Evolutionary conservation across 441 rosid species (phyloP), one percentile per base, ranked within the genome.

Genomic region (Arabidopsis hybrid): DNA sequence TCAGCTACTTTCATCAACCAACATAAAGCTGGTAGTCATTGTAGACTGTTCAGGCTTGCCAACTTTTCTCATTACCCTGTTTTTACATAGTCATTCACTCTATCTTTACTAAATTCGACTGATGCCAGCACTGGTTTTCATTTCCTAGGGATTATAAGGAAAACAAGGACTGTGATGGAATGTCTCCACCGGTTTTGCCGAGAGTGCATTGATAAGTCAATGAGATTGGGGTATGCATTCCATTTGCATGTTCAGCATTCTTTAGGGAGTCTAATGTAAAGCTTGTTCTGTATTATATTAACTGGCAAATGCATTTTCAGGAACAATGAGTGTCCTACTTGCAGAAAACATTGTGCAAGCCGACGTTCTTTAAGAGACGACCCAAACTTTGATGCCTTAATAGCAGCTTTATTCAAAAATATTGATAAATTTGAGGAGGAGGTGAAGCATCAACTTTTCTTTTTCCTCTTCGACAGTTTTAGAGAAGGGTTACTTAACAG

Each of bases 291-390:
- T 59, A 52, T 34, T 65, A 60, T 60, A 58, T 39, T 69, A 55
- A 63, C 58, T 46, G 17, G 5, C 7, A 26, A 8, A 47, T 72
- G 52, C 10, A 75, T 75, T 74, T 85, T 76, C 89, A 95, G 99
- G 84, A 95, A 95, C 70, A 93, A 93, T 67, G 99, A 95, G 81
- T 95, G 99, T 78, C 99, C 99, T 77, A 92, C 99, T 76, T 95
- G 99, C 77, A 96, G 98, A 84, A 93, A 96, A 55, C 99, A 95
- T 80, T 91, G 96, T 85, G 96, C 99, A 57, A 95, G 98, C 78
- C 87, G 97, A 21, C 99, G 99, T 14, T 93, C 99, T 78, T 78
- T 91, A 78, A 87, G 99, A 88, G 98, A 91, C 32, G 98, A 95
- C 79, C 97, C 96, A 45, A 89, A 84, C 69, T 95, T 88, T 77